Percentiles rank a stretch among this genome's conserved stretches.
Evolutionary conservation across 306 rosid genomes (phyloP).

Genomic region (Prunus mongolica): DNA sequence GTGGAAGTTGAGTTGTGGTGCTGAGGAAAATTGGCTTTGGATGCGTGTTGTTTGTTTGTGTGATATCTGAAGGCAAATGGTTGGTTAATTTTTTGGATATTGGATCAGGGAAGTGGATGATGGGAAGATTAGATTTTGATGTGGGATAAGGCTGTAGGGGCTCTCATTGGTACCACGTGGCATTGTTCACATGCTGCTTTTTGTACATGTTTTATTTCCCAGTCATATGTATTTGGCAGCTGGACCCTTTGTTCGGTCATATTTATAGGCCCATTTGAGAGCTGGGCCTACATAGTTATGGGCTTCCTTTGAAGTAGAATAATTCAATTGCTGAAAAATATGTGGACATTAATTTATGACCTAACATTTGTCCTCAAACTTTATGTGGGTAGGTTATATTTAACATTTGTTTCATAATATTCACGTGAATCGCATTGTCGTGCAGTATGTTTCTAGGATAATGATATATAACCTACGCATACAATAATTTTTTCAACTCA

Average conservation of each 20-base stretch:
- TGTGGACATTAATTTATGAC: background rate
- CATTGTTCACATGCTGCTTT: background rate
- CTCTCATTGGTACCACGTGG: conserved; percentile 60
- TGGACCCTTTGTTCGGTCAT: background rate
- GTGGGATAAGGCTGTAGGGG: conserved; percentile 58
- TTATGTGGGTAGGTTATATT: background rate
- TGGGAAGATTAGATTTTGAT: conserved; percentile 45
- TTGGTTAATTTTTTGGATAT: conserved; percentile 34
- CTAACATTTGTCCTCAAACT: background rate
- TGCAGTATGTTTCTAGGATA: background rate
- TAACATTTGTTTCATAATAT: background rate
- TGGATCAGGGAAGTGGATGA: conserved; percentile 34
- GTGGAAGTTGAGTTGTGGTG: background rate
- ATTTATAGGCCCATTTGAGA: background rate
- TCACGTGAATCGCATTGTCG: background rate
- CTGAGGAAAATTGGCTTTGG: conserved; percentile 22
- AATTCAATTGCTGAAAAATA: background rate
- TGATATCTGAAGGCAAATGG: conserved; percentile 35
- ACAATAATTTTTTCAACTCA: too few species aligned
- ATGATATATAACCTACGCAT: too few species aligned
- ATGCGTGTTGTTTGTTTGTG: conserved; percentile 24
- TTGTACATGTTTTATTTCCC: background rate
- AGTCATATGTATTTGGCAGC: background rate
- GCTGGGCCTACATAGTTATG: background rate
- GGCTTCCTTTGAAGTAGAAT: background rate